Conservation (phyloP, 2,329 filamentous ascomycete species). For the Lecanicillium sp. region DNA sequence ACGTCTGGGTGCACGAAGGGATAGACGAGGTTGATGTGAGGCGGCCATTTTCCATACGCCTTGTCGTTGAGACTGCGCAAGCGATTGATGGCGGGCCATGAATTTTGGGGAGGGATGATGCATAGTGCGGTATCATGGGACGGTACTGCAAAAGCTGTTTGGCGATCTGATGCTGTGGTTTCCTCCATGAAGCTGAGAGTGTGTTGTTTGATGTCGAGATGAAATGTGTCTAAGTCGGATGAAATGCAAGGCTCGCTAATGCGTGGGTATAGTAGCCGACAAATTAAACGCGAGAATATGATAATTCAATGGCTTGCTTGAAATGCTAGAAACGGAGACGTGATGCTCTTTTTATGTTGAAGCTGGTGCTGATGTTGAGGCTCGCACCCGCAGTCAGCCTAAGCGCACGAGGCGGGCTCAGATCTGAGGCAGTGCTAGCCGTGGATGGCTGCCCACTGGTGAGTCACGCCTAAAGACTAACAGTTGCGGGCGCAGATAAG, state of each 20-base stretch:
- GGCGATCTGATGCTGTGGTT: background rate
- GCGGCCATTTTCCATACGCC: conserved; percentile 55
- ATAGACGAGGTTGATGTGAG: conserved; percentile 61
- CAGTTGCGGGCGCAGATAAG: too few species aligned
- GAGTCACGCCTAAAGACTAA: conserved; percentile 12
- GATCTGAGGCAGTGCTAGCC: background rate
- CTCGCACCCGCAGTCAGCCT: background rate
- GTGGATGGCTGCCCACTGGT: background rate
- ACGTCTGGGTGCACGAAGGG: conserved; percentile 51
- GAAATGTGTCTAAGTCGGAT: background rate
- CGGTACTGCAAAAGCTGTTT: background rate
- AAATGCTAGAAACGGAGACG: background rate
- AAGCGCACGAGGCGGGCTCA: background rate
- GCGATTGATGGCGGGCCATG: conserved; percentile 44
- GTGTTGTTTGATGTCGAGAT: background rate
- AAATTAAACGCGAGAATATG: too few species aligned
- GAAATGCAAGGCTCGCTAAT: too few species aligned
- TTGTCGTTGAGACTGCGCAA: conserved; percentile 59
- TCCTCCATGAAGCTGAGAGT: background rate
- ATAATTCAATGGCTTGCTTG: background rate
- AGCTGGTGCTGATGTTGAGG: background rate
- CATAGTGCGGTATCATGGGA: conserved; percentile 57
- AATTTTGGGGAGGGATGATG: conserved; percentile 45
- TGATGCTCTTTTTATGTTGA: background rate
- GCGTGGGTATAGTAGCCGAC: too few species aligned